A percentile compares a stretch with the other conserved stretches of the same genome.
phyloP scores from a whole-genome alignment of 2,329 filamentous ascomycete genomes.

The Diaporthe sp. region DNA sequence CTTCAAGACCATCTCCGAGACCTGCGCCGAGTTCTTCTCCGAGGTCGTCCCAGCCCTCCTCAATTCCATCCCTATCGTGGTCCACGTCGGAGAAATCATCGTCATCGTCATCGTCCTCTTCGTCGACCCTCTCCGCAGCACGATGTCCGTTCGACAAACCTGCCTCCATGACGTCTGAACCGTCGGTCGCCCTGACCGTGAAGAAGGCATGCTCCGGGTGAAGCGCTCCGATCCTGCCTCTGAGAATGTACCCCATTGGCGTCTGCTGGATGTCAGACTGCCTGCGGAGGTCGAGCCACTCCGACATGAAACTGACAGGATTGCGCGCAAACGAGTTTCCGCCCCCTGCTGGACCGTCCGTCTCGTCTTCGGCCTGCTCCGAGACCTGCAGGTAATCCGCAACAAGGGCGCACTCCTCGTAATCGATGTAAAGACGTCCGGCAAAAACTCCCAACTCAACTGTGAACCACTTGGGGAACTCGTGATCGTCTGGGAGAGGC shows the following conservation, averaged over 20 bases:
- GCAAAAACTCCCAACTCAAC: conserved; percentile 72
- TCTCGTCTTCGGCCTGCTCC: conserved; percentile 24
- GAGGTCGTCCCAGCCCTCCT: conserved; percentile 14
- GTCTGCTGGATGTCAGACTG: conserved; percentile 71
- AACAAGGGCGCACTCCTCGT: conserved; percentile 57
- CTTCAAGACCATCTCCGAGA: not conserved
- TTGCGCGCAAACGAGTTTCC: conserved; percentile 45
- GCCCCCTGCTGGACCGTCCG: not conserved
- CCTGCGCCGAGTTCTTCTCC: not conserved
- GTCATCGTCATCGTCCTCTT: not conserved
- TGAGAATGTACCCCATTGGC: conserved; percentile 70
- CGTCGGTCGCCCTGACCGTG: not conserved
- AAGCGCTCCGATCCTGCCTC: conserved; percentile 60
- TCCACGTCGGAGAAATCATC: not conserved
- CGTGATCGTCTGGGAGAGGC: conserved; percentile 53
- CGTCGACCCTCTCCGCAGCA: too few relatives aligned
- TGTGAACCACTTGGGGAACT: conserved; percentile 64
- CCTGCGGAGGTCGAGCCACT: conserved; percentile 68
- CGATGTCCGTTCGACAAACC: too few relatives aligned
- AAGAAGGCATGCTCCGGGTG: conserved; percentile 67
- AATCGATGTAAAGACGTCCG: conserved; percentile 72
- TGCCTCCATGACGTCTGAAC: not conserved
- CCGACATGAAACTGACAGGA: conserved; percentile 63
- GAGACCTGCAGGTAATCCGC: conserved; percentile 49
- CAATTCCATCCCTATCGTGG: not conserved